phyloP scores from a whole-genome alignment of 345 rosid species.

The Eucalyptus pauciflora region DNA sequence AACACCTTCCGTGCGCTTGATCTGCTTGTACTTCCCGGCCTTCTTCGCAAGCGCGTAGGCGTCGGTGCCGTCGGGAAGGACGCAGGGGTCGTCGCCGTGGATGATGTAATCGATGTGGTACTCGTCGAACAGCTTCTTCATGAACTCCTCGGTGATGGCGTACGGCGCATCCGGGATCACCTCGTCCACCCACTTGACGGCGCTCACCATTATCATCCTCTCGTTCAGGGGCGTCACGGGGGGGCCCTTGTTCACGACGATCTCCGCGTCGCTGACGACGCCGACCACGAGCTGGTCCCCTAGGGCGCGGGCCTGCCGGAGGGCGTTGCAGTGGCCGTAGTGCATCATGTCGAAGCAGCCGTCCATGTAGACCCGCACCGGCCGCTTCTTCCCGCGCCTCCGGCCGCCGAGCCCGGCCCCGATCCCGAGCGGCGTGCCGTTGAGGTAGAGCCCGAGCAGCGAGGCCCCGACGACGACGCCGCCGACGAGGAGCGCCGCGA shows the following conservation, averaged over 20 bases:
- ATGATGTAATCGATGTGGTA: conserved; percentile 61
- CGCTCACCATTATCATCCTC: conserved; percentile 64
- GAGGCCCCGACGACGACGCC: conserved; percentile 41
- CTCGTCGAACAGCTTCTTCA: conserved; percentile 57
- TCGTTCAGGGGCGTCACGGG: conserved; percentile 64
- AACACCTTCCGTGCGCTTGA: conserved; percentile 78
- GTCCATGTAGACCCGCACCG: conserved; percentile 66
- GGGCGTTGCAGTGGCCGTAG: conserved; percentile 79
- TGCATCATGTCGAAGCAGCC: conserved; percentile 89
- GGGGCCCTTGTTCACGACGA: conserved; percentile 64
- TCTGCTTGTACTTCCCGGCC: conserved; percentile 75
- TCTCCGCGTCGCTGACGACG: conserved; percentile 64
- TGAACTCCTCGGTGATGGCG: conserved; percentile 63
- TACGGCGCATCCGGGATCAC: conserved; percentile 69
- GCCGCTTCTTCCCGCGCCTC: conserved; percentile 32
- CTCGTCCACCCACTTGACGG: conserved; percentile 76
- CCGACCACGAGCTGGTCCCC: conserved; percentile 73
- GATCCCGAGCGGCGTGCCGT: background rate
- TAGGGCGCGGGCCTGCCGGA: conserved; percentile 61
- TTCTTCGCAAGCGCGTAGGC: conserved; percentile 70
- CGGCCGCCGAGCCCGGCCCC: background rate
- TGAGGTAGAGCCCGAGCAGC: conserved; percentile 12
- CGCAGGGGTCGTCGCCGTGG: conserved; percentile 77
- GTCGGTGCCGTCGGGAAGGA: conserved; percentile 73
- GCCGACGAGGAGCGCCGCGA: conserved; percentile 30